Base-by-base conservation (phyloP, 768 basidiomycete genomes). In the Lactarius evosmus region DNA sequence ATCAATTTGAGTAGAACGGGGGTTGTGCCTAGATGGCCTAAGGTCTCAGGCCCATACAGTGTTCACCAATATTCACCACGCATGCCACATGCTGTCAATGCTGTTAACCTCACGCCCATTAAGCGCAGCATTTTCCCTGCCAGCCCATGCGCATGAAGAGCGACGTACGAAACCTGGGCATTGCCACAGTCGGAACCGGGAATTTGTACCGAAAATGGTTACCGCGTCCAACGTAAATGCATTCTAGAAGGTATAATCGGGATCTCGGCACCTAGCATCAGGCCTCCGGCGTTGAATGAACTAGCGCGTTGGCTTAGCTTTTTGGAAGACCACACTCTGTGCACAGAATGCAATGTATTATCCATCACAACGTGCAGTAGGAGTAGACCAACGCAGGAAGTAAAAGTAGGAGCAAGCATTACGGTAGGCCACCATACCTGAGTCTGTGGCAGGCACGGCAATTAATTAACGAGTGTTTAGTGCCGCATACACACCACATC, bases 101-200 rank as follows among this genome's bases (percentile, higher is more conserved):
- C 40, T 54, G 16, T 59, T 57, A 17, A n/a, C 14, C 49, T 49
- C 50, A 57, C 46, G 46, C 46, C n/a, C 19, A 40, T 32, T 22
- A 19, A 32, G 25, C 17, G 50, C 11, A 56, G 29, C 14, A 17
- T 32, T 14, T 36, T 50, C 4, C 46, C 46, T 49, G 46, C 46
- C 46, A 49, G 7, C 3, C 46, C 46, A 22, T 25, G n/a, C n/a
- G n/a, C n/a, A n/a, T n/a, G n/a, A n/a, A 22, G 5, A 4, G 22
- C 11, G 9, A n/a, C 22, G n/a, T 27, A 49, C 46, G 46, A 49
- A 49, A 27, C 5, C 3, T 49, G 22, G 12, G 46, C 46, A 49
- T 12, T 14, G 46, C 12, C 22, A 14, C 25, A 12, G 44, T 46
- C 46, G 46, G 46, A 6, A 5, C 25, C 46, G 46, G 46, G 25